Evolutionary conservation across 306 rosid species (phyloP), one percentile per base, ranked within the genome.

Genomic region (Pterocarpus macrocarpus): DNA sequence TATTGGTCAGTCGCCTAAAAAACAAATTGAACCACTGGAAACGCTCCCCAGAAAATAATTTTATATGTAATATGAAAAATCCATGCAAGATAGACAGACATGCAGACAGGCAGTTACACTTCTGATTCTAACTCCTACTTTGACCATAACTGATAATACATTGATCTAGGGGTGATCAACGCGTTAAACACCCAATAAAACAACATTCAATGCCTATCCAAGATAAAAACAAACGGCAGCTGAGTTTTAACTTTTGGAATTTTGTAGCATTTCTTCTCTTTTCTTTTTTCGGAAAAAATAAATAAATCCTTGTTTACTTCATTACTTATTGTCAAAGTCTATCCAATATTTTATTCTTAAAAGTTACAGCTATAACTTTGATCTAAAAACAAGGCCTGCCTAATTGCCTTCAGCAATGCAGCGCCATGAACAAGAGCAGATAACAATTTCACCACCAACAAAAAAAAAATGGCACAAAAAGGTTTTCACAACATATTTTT

Each of bases 181-280:
- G 10, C 47, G 41, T 38, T 57, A 22, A 22, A 22, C 28, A 22
- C 28, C 28, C 28, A 22, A 22, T 22, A 22, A 22, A 22, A 22
- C 28, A 22, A 22, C 28, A 17, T 34, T 45, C 44, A 56, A 53
- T 33, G 62, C 56, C 56, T 15, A n/a, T 49, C 17, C 49, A 47
- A 33, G 12, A 72, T 45, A 13, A 11, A 28, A 56, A 53, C 69
- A 84, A 62, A 77, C 12, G 79, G 75, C 28, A 22, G 28, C 28
- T 22, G 28, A 22, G 28, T 22, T 22, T 22, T 22, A 64, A 9
- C 0, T 52, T 39, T 35, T 44, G 49, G 30, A 28, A 45, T 12
- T 52, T 12, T 22, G 28, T 22, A 22, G 28, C 28, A 13, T 5
- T 4, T 3, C 16, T 44, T 2, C 58, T 43, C 45, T 28, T 8